Evolutionary conservation across 1,139 yeast species (phyloP).

Genomic region (Kluyveromyces sp.): DNA sequence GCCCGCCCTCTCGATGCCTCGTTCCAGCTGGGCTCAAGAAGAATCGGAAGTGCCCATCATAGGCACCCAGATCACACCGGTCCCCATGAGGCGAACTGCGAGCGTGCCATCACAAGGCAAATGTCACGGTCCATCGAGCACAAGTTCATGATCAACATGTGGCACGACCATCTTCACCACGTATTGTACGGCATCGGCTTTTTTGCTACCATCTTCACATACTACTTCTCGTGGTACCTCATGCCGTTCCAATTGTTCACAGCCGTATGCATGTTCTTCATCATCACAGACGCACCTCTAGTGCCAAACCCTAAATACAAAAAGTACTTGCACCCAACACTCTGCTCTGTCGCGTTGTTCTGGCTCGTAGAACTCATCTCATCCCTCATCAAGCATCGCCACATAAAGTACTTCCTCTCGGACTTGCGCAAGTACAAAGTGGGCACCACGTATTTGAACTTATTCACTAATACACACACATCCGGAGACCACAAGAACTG

Average conservation of each 20-base stretch:
- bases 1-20: too few relatives aligned
- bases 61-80: too few relatives aligned
- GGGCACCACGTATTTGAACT: conserved; percentile 54
- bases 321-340: conserved; percentile 60
- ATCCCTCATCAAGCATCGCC: conserved; percentile 40
- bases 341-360: conserved; percentile 56
- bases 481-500: conserved; percentile 28
- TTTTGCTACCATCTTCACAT: conserved; percentile 16
- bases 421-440: conserved; percentile 55
- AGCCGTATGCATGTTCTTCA: conserved; percentile 37
- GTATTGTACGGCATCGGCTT: conserved; percentile 36
- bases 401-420: conserved; percentile 37
- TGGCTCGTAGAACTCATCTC: conserved; percentile 56
- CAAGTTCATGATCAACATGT: conserved; percentile 12
- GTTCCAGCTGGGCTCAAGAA: too few relatives aligned
- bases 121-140: conserved; percentile 12
- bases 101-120: conserved; percentile 16
- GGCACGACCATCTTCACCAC: conserved; percentile 20
- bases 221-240: conserved; percentile 32
- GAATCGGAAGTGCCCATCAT: too few relatives aligned
- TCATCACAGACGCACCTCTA: conserved; percentile 49
- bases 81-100: conserved; percentile 8
- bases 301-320: conserved; percentile 45
- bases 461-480: conserved; percentile 37
- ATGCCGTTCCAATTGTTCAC: conserved; percentile 57